Evolutionary conservation across 768 basidiomycete genomes (phyloP).

Genomic region (Mycena leptocephala): DNA sequence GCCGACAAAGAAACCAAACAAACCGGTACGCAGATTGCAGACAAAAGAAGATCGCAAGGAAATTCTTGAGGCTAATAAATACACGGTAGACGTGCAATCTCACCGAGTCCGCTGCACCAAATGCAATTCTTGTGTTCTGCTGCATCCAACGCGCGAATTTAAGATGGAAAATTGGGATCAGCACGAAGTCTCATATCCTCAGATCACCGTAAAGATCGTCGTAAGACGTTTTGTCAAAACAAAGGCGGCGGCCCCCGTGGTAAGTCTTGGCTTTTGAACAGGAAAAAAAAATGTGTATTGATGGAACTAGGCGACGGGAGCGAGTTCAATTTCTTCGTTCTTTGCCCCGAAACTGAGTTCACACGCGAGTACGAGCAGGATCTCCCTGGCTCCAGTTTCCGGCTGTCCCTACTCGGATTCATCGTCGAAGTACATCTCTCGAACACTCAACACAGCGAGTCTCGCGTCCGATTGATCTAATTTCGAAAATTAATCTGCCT

Average conservation of each 20-base stretch:
- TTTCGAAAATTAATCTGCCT: too few relatives aligned
- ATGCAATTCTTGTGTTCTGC: conserved; percentile 8
- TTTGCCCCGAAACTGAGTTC: not conserved
- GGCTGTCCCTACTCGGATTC: not conserved
- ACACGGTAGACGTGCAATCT: not conserved
- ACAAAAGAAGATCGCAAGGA: not conserved
- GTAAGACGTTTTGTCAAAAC: not conserved
- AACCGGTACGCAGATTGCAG: not conserved
- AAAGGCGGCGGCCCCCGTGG: not conserved
- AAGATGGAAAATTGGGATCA: conserved; percentile 14
- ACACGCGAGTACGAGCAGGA: not conserved
- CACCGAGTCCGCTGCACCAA: not conserved
- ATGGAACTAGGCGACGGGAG: not conserved
- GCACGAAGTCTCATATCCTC: not conserved
- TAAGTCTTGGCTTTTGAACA: not conserved
- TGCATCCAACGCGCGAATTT: not conserved
- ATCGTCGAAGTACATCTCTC: not conserved
- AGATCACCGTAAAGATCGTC: not conserved
- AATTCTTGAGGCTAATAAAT: not conserved
- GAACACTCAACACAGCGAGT: not conserved
- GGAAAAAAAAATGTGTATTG: too few relatives aligned
- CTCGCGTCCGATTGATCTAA: too few relatives aligned
- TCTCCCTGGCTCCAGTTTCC: not conserved
- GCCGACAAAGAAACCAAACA: not conserved
- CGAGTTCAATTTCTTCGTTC: not conserved